Percentiles rank a stretch among this genome's conserved stretches.
phyloP scores from a whole-genome alignment of 441 rosid species.

The Gossypium davidsonii region DNA sequence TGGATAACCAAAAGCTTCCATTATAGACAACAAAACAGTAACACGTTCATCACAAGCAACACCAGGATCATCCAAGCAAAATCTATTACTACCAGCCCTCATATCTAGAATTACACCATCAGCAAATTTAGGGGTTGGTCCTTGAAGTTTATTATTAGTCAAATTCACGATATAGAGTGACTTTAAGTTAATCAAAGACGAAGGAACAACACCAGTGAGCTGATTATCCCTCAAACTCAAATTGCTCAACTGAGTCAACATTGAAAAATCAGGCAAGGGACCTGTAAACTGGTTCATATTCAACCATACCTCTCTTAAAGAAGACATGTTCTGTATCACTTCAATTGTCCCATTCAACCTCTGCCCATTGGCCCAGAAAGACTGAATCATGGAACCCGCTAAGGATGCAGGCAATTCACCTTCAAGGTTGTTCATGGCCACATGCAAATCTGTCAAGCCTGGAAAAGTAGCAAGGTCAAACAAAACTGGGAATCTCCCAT shows the following conservation, averaged over 20 bases:
- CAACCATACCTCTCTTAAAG: constrained; percentile 41
- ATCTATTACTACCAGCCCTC: constrained; percentile 24
- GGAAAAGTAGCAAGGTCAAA: constrained; percentile 37
- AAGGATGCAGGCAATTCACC: constrained; percentile 56
- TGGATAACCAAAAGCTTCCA: constrained; percentile 40
- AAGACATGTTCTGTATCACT: constrained; percentile 34
- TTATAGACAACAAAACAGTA: constrained; percentile 34
- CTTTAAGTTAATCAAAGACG: constrained; percentile 25
- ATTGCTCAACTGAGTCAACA: constrained; percentile 18
- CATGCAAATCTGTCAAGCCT: constrained; percentile 31
- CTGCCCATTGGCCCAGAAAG: constrained; percentile 38
- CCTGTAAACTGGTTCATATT: constrained; percentile 48
- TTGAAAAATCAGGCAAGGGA: constrained; percentile 54
- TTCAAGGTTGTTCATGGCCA: constrained; percentile 45
- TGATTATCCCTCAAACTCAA: constrained; percentile 54
- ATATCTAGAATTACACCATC: constrained; percentile 30
- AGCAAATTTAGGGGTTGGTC: constrained; percentile 41
- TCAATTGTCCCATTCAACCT: constrained; percentile 45
- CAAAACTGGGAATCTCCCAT: constrained; percentile 55
- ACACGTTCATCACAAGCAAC: constrained; percentile 43
- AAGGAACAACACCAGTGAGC: constrained; percentile 54
- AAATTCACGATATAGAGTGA: constrained; percentile 38
- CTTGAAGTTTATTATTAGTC: constrained; percentile 53
- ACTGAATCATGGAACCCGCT: constrained; percentile 31
- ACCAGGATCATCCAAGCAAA: constrained; percentile 40